Percentiles rank a stretch among this genome's conserved stretches.
Evolutionary conservation across 2,329 filamentous ascomycete species (phyloP).

Genomic region (Aspergillus ochraceus): DNA sequence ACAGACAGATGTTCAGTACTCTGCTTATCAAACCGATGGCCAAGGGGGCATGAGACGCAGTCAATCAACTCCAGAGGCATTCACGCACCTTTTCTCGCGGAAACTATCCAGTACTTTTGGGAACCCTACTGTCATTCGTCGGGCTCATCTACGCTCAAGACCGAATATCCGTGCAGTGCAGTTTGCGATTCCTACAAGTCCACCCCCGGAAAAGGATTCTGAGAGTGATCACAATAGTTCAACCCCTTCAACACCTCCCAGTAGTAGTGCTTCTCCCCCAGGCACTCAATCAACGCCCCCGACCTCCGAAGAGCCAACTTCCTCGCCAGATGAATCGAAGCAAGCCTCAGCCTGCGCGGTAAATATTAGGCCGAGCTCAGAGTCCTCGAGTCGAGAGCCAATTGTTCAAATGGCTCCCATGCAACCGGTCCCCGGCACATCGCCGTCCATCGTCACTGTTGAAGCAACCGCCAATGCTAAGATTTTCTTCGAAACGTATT

Average conservation of each 20-base stretch:
- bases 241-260: slow-evolving; percentile 31
- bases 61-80: slow-evolving; percentile 28
- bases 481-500: slow-evolving; percentile 82
- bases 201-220: slow-evolving; percentile 21
- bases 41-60: slow-evolving; percentile 13
- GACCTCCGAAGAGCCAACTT: slow-evolving; percentile 35
- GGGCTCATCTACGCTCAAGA: slow-evolving; percentile 33
- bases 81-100: slow-evolving; percentile 36
- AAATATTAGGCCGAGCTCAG: not conserved
- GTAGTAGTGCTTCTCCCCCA: slow-evolving; percentile 30
- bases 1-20: not conserved
- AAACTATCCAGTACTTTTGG: slow-evolving; percentile 42
- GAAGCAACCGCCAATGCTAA: slow-evolving; percentile 80
- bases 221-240: slow-evolving; percentile 35
- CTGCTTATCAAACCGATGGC: not conserved
- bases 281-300: slow-evolving; percentile 34
- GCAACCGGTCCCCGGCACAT: slow-evolving; percentile 11
- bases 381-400: slow-evolving; percentile 1
- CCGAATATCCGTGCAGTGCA: slow-evolving; percentile 30
- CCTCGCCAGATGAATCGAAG: slow-evolving; percentile 17
- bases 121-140: slow-evolving; percentile 42
- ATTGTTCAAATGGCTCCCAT: slow-evolving; percentile 9
- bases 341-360: slow-evolving; percentile 3
- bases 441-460: slow-evolving; percentile 58
- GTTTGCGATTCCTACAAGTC: slow-evolving; percentile 9